These are phyloP conservation scores for Rhododendron kiyosumense DNA, from an alignment of 148 eudicot species.

Conservation along the genomic window DNA sequence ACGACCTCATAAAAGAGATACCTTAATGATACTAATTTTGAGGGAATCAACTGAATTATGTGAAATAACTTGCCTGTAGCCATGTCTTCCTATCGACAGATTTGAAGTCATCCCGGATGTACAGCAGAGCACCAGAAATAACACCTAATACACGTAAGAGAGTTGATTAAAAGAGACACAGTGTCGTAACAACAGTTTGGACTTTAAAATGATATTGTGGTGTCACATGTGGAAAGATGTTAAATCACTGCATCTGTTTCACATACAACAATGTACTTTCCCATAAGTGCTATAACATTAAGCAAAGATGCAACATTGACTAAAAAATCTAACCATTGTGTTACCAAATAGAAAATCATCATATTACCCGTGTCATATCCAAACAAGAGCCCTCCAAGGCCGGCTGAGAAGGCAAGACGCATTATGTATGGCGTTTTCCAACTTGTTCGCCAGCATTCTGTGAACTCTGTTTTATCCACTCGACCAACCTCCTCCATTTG, in stretches of 20 bases:
- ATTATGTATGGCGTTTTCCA: conserved; percentile 59
- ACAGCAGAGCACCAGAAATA: conserved; percentile 70
- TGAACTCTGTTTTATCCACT: conserved; percentile 54
- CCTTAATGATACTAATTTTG: background rate
- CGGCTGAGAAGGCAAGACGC: conserved; percentile 69
- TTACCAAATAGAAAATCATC: background rate
- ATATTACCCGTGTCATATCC: conserved; percentile 71
- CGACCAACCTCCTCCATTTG: conserved; percentile 47
- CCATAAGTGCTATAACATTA: background rate
- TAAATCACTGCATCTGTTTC: background rate
- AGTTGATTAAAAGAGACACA: background rate
- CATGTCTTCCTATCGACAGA: conserved; percentile 47
- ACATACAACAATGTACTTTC: background rate
- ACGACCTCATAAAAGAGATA: background rate
- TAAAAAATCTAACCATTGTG: background rate
- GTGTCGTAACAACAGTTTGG: background rate
- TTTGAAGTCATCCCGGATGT: conserved; percentile 61
- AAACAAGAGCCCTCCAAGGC: conserved; percentile 75
- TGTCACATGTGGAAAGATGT: background rate
- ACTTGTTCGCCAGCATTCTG: conserved; percentile 58
- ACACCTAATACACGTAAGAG: conserved; percentile 35
- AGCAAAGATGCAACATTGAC: background rate
- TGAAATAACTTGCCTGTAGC: conserved; percentile 35
- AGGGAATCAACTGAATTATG: background rate
- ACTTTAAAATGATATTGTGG: background rate